phyloP scores from a whole-genome alignment of 225 moss, liverwort and hornwort genomes.

The Marchantia paleacea region DNA sequence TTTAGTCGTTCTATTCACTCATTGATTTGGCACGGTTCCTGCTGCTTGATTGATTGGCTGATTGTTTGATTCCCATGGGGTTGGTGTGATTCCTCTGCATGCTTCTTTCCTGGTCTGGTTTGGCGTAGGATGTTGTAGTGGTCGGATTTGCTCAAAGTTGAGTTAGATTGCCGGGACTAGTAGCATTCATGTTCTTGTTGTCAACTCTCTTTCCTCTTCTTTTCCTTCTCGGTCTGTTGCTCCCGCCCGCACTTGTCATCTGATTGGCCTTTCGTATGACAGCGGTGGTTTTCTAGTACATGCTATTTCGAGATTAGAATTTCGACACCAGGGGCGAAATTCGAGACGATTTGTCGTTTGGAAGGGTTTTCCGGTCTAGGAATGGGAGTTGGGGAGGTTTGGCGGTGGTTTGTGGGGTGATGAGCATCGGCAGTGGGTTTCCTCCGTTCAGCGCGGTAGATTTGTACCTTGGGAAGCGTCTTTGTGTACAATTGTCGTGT shows the following conservation, averaged over 20 bases:
- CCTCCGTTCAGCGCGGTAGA: background rate
- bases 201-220: background rate
- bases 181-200: background rate
- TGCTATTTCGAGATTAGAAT: background rate
- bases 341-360: background rate
- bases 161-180: background rate
- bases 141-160: background rate
- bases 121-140: background rate
- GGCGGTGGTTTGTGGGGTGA: constrained; percentile 4
- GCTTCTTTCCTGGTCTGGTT: background rate
- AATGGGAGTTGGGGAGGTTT: constrained; percentile 3
- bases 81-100: constrained; percentile 12
- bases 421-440: background rate
- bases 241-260: background rate
- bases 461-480: background rate
- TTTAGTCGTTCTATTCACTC: background rate
- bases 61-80: constrained; percentile 4
- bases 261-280: background rate
- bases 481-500: background rate
- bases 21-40: background rate
- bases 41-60: background rate
- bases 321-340: background rate
- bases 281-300: background rate
- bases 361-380: background rate
- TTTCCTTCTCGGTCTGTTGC: background rate